Percentiles rank a stretch among this genome's conserved stretches.
Evolutionary conservation across 2,329 filamentous ascomycete genomes (phyloP).

Genomic region (Fusarium illudens): DNA sequence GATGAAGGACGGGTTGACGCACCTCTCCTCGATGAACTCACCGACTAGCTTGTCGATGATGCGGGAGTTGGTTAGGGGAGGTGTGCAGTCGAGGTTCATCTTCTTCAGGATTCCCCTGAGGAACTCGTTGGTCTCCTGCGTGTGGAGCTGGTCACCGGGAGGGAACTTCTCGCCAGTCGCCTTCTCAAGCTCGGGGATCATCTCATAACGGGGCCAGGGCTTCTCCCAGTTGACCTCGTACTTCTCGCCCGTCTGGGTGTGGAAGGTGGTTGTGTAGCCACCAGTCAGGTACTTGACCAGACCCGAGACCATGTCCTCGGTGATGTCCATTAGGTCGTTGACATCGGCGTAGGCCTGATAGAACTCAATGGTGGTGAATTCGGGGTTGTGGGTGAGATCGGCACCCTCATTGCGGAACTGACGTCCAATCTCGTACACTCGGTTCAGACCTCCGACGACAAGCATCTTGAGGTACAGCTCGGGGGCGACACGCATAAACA

Average conservation of each 20-base stretch:
- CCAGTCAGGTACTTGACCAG: constrained; percentile 91
- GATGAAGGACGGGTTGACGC: constrained; percentile 80
- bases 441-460: constrained; percentile 91
- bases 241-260: constrained; percentile 84
- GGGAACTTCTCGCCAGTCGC: constrained; percentile 94
- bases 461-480: constrained; percentile 97
- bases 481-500: constrained; percentile 94
- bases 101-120: constrained; percentile 85
- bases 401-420: constrained; percentile 92
- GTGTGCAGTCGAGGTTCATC: constrained; percentile 87
- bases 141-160: constrained; percentile 87
- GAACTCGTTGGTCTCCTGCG: constrained; percentile 87
- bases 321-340: constrained; percentile 81
- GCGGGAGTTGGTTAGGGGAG: constrained; percentile 89
- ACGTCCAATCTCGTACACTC: constrained; percentile 94
- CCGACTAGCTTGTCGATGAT: constrained; percentile 96
- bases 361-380: constrained; percentile 98
- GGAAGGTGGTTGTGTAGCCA: constrained; percentile 84
- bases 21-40: constrained; percentile 94
- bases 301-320: constrained; percentile 90
- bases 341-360: constrained; percentile 95
- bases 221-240: constrained; percentile 96
- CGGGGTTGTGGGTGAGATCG: constrained; percentile 84
- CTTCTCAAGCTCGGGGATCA: constrained; percentile 87
- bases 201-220: constrained; percentile 92